These are phyloP conservation scores for Calonectria fujianensis DNA, from an alignment of 2,329 filamentous ascomycete species.

Conservation along the genomic window DNA sequence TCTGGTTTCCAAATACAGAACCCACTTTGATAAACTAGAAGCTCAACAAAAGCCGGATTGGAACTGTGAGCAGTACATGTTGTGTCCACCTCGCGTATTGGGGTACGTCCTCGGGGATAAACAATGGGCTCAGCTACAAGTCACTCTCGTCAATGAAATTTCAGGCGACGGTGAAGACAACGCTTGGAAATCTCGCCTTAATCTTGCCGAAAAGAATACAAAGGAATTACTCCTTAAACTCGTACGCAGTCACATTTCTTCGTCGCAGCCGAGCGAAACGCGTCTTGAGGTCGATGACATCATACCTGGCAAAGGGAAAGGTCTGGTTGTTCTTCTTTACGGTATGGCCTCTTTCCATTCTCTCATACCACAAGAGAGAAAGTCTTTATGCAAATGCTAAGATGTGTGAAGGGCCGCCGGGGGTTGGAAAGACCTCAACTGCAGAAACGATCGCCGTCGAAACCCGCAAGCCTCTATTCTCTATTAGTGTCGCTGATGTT, in stretches of 20 bases:
- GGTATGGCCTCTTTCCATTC: no score
- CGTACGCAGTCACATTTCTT: neutral
- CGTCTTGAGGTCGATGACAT: neutral
- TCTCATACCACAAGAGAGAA: no score
- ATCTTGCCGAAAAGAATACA: neutral
- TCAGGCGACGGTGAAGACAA: no score
- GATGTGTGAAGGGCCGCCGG: neutral
- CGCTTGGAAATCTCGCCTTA: neutral
- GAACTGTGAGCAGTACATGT: neutral
- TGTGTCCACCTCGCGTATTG: neutral
- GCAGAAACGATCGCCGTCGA: neutral
- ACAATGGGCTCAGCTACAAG: constrained; percentile 4
- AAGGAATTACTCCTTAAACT: neutral
- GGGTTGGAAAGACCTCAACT: neutral
- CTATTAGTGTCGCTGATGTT: neutral
- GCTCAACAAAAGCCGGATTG: neutral
- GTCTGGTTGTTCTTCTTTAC: neutral
- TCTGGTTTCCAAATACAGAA: neutral
- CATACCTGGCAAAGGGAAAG: neutral
- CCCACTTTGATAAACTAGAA: neutral
- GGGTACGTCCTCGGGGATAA: neutral
- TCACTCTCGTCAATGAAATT: neutral
- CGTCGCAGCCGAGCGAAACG: neutral
- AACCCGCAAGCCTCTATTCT: neutral
- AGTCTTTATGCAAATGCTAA: no score